Percentiles rank a stretch among this genome's conserved stretches.
Evolutionary conservation across 495 filamentous ascomycete species (phyloP).

Genomic region (Aspergillus nidulans): DNA sequence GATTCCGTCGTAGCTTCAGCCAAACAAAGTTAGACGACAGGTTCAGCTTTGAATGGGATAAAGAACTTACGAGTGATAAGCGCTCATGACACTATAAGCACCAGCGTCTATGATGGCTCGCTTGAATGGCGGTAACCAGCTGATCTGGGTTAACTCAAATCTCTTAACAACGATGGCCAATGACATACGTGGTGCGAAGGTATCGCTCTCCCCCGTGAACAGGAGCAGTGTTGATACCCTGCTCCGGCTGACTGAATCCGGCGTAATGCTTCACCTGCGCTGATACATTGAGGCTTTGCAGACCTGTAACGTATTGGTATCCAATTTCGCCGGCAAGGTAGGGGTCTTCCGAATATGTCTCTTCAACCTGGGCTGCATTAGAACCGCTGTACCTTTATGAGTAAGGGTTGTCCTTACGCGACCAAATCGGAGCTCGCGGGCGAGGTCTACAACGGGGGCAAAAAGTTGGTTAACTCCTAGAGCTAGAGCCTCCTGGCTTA

Average conservation of each 20-base stretch:
- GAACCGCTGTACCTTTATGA: not conserved
- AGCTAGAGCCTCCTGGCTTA: constrained; percentile 57
- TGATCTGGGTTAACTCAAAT: constrained; percentile 7
- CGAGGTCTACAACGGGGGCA: constrained; percentile 62
- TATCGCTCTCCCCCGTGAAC: constrained; percentile 67
- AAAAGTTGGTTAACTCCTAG: constrained; percentile 67
- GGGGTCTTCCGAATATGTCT: constrained; percentile 63
- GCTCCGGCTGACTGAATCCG: constrained; percentile 60
- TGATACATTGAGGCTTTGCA: constrained; percentile 59
- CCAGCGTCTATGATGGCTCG: constrained; percentile 63
- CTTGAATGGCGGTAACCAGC: constrained; percentile 62
- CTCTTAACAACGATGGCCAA: not conserved
- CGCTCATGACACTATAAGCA: constrained; percentile 62
- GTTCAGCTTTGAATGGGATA: not conserved
- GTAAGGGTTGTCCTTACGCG: constrained; percentile 30
- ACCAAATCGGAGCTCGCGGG: constrained; percentile 63
- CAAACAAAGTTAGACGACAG: not conserved
- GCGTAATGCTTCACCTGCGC: constrained; percentile 69
- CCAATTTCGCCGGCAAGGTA: constrained; percentile 59
- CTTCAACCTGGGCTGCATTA: constrained; percentile 48
- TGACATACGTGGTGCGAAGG: constrained; percentile 52
- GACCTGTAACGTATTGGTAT: constrained; percentile 54
- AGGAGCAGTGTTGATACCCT: constrained; percentile 64
- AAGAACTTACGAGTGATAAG: constrained; percentile 53
- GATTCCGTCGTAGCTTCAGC: constrained; percentile 54